phyloP scores from a whole-genome alignment of 1,284 basidiomycete genomes.

The Ceratobasidium papillatum region DNA sequence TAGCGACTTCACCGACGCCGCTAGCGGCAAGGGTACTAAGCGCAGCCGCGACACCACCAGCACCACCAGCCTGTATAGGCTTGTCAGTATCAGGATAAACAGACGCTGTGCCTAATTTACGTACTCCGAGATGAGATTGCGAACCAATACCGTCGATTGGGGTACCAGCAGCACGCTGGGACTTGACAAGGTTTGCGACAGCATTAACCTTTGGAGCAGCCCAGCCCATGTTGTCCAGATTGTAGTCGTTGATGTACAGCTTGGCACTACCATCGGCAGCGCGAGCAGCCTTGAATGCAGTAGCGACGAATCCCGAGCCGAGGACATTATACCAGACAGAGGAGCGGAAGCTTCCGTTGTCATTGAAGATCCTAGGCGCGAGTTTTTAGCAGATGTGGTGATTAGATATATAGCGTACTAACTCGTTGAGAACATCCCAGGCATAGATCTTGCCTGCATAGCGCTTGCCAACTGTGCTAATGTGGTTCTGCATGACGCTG shows the following conservation, averaged over 20 bases:
- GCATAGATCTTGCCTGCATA: conserved; percentile 57
- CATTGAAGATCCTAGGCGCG: conserved; percentile 53
- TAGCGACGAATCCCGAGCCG: conserved; percentile 41
- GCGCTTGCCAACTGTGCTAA: conserved; percentile 54
- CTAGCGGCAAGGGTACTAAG: conserved; percentile 56
- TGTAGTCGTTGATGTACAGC: conserved; percentile 39
- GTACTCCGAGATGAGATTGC: conserved; percentile 50
- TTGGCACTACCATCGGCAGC: conserved; percentile 12
- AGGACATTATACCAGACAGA: conserved; percentile 54
- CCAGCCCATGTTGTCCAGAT: conserved; percentile 50
- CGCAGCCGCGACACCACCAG: conserved; percentile 45
- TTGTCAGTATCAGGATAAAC: conserved; percentile 53
- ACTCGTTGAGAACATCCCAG: conserved; percentile 57
- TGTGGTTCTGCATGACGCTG: conserved; percentile 56
- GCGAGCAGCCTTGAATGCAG: conserved; percentile 19
- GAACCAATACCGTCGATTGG: conserved; percentile 69
- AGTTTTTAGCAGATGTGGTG: conserved; percentile 47
- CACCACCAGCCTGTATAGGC: conserved; percentile 57
- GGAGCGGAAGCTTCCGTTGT: conserved; percentile 54
- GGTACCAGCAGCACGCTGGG: conserved; percentile 57
- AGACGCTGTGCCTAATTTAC: conserved; percentile 54
- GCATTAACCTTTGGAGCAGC: conserved; percentile 62
- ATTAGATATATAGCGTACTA: neutral
- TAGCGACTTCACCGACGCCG: conserved; percentile 63
- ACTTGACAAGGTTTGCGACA: conserved; percentile 61